These are phyloP conservation scores for Massariosphaeria phaeospora DNA, from an alignment of 495 filamentous ascomycete species.

Conservation along the genomic window DNA sequence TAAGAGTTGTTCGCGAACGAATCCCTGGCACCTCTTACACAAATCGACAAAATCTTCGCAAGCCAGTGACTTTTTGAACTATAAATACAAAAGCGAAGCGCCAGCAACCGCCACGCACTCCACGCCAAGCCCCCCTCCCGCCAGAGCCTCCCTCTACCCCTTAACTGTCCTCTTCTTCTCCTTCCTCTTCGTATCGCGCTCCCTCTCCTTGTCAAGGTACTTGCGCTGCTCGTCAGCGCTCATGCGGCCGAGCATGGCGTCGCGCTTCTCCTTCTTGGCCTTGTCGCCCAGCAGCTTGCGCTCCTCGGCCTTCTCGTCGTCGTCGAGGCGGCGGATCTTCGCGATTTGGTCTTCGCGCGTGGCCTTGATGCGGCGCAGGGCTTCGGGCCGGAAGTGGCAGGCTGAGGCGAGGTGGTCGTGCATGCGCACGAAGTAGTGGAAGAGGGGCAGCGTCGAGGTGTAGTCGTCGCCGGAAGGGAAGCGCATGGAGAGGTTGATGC, in stretches of 20 bases:
- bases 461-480: conserved; percentile 62
- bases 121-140: neutral
- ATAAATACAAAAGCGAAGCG: no score
- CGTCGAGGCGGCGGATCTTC: conserved; percentile 72
- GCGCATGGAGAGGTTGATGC: conserved; percentile 68
- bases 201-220: conserved; percentile 84
- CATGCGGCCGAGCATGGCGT: conserved; percentile 72
- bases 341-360: conserved; percentile 77
- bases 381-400: conserved; percentile 85
- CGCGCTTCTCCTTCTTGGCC: conserved; percentile 88
- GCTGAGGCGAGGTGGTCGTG: conserved; percentile 69
- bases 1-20: no score
- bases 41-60: no score
- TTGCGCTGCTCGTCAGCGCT: conserved; percentile 93
- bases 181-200: conserved; percentile 65
- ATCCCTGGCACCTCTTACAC: no score
- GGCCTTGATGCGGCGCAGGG: conserved; percentile 72
- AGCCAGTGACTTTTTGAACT: no score
- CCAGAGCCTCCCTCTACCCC: conserved; percentile 11
- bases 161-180: conserved; percentile 34
- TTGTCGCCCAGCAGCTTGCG: conserved; percentile 70
- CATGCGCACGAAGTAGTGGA: conserved; percentile 77
- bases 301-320: conserved; percentile 95
- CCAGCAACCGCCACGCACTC: no score
- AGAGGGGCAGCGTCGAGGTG: conserved; percentile 63